A percentile compares a stretch with the other conserved stretches of the same genome.
Evolutionary conservation across 495 filamentous ascomycete species (phyloP).

Genomic region (Neurospora africana): DNA sequence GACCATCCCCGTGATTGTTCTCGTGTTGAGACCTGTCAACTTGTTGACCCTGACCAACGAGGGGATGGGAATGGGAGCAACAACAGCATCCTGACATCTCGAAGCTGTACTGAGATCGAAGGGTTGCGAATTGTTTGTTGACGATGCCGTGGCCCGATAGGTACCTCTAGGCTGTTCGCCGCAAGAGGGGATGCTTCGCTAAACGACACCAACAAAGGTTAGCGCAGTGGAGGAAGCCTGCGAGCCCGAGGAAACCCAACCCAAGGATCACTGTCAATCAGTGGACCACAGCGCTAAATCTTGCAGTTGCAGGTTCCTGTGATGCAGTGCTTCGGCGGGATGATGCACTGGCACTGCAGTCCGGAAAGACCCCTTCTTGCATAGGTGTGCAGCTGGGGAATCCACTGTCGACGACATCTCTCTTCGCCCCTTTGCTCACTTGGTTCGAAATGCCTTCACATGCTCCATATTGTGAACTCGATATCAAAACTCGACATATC

Average conservation of each 20-base stretch:
- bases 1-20: not conserved
- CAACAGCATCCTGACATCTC: not conserved
- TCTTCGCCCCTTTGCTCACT: not conserved
- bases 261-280: not conserved
- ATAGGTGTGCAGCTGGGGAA: not conserved
- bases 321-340: not conserved
- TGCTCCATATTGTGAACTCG: not conserved
- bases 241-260: not conserved
- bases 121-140: not conserved
- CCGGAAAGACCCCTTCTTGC: not conserved
- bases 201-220: not conserved
- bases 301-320: not conserved
- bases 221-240: not conserved
- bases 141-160: not conserved
- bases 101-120: not conserved
- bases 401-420: not conserved
- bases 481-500: not conserved
- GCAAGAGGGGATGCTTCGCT: no score
- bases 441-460: not conserved
- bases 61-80: not conserved
- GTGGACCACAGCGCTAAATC: not conserved
- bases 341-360: not conserved
- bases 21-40: not conserved
- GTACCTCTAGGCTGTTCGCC: no score
- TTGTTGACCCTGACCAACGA: not conserved